Percentiles rank a stretch among this genome's conserved stretches.
These are phyloP conservation scores for Mucor lusitanicus DNA, from an alignment of 371 early-diverging fungal genomes.

Conservation along the genomic window DNA sequence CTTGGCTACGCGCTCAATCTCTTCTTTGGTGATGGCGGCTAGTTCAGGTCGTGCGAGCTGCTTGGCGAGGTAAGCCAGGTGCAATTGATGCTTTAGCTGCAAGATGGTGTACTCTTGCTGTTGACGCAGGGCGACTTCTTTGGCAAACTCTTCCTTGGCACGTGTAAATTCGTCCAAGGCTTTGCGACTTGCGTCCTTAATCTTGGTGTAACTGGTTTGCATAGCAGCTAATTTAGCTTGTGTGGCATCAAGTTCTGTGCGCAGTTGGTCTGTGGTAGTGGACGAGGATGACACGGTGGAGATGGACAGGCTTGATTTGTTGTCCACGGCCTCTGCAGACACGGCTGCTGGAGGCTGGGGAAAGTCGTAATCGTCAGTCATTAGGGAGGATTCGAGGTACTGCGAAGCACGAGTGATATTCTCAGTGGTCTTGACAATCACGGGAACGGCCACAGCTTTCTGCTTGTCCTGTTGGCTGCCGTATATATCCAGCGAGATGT, in stretches of 20 bases:
- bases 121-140: constrained; percentile 43
- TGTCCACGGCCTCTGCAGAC: neutral
- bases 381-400: constrained; percentile 21
- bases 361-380: constrained; percentile 16
- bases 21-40: constrained; percentile 31
- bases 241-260: constrained; percentile 30
- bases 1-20: constrained; percentile 39
- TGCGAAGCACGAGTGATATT: constrained; percentile 30
- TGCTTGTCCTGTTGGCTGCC: constrained; percentile 10
- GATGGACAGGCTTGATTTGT: neutral
- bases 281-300: neutral
- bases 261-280: constrained; percentile 14
- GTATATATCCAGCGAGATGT: constrained; percentile 22
- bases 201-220: constrained; percentile 34
- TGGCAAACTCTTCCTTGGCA: constrained; percentile 49
- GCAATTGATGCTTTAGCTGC: constrained; percentile 39
- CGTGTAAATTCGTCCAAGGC: constrained; percentile 47
- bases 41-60: constrained; percentile 21
- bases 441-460: constrained; percentile 10
- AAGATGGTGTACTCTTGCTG: constrained; percentile 37
- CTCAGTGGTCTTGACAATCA: constrained; percentile 19
- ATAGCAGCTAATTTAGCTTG: constrained; percentile 25
- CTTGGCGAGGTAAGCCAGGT: constrained; percentile 23
- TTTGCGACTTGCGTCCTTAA: constrained; percentile 43
- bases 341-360: constrained; percentile 6